phyloP scores from a whole-genome alignment of 148 eudicot genomes.

The Selenicereus undatus region DNA sequence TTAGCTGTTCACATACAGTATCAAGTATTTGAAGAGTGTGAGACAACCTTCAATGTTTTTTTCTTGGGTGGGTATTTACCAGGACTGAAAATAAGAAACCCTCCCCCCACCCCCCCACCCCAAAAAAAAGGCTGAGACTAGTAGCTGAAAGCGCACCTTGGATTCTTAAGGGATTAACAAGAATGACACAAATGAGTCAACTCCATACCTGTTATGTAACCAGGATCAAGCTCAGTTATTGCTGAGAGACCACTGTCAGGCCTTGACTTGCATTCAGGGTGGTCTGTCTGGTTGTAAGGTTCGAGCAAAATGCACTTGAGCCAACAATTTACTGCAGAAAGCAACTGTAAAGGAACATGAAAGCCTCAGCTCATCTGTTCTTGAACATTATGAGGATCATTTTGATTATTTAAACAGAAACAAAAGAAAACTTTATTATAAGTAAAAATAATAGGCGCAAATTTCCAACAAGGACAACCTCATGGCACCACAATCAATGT shows the following conservation, averaged over 20 bases:
- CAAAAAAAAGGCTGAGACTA: too few relatives aligned
- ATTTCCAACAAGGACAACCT: neutral
- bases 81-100: neutral
- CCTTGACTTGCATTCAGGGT: slow-evolving; percentile 92
- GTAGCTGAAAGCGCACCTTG: too few relatives aligned
- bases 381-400: neutral
- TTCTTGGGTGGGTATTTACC: too few relatives aligned
- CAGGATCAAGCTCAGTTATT: slow-evolving; percentile 96
- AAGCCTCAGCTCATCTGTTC: slow-evolving; percentile 4
- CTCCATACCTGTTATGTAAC: slow-evolving; percentile 80
- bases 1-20: too few relatives aligned
- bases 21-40: too few relatives aligned
- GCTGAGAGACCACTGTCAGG: slow-evolving; percentile 99
- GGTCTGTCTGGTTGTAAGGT: slow-evolving; percentile 93
- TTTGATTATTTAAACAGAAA: neutral
- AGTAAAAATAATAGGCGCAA: neutral
- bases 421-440: neutral
- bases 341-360: slow-evolving; percentile 47
- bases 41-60: too few relatives aligned
- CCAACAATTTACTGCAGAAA: slow-evolving; percentile 98
- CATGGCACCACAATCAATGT: neutral
- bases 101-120: too few relatives aligned
- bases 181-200: neutral
- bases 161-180: too few relatives aligned
- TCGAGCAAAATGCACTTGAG: slow-evolving; percentile 92